Evolutionary conservation across 1,284 basidiomycete species (phyloP).

Genomic region (Trichosporon faecale): DNA sequence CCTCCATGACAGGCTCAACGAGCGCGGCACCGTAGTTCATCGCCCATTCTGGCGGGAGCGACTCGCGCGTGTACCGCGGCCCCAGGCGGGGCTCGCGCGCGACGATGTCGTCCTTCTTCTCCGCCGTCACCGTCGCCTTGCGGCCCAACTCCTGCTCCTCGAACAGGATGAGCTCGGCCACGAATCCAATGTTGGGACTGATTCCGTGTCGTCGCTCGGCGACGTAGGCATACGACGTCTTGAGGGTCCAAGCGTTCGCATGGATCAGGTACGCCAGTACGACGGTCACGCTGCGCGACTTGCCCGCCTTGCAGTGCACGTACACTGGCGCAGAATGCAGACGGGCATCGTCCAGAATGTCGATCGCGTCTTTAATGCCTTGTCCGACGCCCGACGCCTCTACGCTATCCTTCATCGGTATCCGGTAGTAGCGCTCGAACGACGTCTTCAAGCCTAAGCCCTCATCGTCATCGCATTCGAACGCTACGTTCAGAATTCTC

Average conservation of each 20-base stretch:
- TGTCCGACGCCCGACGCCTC: slow-evolving; percentile 86
- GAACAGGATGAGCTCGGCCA: slow-evolving; percentile 93
- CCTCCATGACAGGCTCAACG: slow-evolving; percentile 17
- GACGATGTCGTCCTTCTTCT: slow-evolving; percentile 18
- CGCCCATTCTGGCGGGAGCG: slow-evolving; percentile 60
- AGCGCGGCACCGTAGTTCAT: not conserved
- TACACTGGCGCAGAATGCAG: slow-evolving; percentile 84
- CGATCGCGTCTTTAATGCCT: slow-evolving; percentile 78
- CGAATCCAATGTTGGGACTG: slow-evolving; percentile 97
- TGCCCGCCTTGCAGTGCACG: slow-evolving; percentile 95
- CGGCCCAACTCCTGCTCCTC: slow-evolving; percentile 84
- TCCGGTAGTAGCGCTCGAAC: slow-evolving; percentile 78
- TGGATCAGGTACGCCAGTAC: slow-evolving; percentile 97
- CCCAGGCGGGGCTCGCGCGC: slow-evolving; percentile 51
- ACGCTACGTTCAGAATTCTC: slow-evolving; percentile 84
- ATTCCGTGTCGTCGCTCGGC: slow-evolving; percentile 84
- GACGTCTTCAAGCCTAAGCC: slow-evolving; percentile 63
- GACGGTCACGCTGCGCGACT: slow-evolving; percentile 91
- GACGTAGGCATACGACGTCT: slow-evolving; percentile 84
- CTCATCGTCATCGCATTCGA: slow-evolving; percentile 81
- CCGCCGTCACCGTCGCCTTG: slow-evolving; percentile 57
- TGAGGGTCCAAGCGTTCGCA: slow-evolving; percentile 90
- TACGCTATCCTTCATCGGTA: slow-evolving; percentile 91
- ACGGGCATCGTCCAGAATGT: slow-evolving; percentile 83
- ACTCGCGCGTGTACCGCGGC: slow-evolving; percentile 64